phyloP scores from a whole-genome alignment of 2,329 filamentous ascomycete genomes.

The Helotiales sp. region DNA sequence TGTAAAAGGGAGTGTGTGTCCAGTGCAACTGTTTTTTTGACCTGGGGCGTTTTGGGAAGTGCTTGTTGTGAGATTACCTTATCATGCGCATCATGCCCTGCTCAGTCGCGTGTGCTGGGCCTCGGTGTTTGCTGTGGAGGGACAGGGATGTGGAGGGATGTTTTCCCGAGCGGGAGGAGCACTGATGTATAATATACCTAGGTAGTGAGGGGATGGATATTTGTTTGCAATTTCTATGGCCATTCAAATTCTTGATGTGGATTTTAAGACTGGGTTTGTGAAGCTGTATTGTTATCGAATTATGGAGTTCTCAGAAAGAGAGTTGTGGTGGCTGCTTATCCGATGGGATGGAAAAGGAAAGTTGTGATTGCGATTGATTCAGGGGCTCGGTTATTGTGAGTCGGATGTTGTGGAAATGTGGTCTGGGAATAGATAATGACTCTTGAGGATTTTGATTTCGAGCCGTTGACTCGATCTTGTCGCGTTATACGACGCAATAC shows the following conservation, averaged over 20 bases:
- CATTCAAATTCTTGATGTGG: neutral
- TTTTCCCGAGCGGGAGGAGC: neutral
- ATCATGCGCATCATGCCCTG: slow-evolving; percentile 30
- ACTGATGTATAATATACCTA: slow-evolving; percentile 4
- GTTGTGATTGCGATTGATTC: neutral
- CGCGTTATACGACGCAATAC: neutral
- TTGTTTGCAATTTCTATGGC: neutral
- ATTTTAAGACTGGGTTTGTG: no score
- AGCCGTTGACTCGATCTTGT: neutral
- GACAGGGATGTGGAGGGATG: slow-evolving; percentile 16
- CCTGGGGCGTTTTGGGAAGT: slow-evolving; percentile 6
- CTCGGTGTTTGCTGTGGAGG: slow-evolving; percentile 20
- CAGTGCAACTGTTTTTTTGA: neutral
- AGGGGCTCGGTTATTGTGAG: neutral
- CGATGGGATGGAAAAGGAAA: neutral
- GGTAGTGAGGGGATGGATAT: neutral
- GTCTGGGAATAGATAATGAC: neutral
- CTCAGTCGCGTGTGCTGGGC: slow-evolving; percentile 25
- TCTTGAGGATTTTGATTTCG: neutral
- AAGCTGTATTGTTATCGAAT: neutral
- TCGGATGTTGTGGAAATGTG: neutral
- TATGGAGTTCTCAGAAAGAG: neutral
- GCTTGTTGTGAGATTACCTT: slow-evolving; percentile 23
- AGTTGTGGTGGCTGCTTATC: neutral
- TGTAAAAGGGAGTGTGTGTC: no score